Evolutionary conservation across 192 early-diverging fungal genomes (phyloP), one percentile per base, ranked within the genome.

Genomic region (Coemansia sp.): DNA sequence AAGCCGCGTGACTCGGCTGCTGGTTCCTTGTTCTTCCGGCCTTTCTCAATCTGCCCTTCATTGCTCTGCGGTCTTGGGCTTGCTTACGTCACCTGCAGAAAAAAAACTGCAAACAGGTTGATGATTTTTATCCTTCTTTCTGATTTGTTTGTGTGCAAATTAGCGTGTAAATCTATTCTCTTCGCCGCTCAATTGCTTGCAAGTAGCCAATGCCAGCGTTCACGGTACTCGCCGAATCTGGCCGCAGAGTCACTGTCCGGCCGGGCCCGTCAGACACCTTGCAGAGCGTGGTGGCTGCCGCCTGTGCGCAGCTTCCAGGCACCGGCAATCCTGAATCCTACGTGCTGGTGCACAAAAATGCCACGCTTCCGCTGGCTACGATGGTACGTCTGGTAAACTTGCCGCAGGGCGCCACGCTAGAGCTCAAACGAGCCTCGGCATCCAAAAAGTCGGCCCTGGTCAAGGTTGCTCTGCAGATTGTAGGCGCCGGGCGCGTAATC

Each of bases 381-480:
- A 79, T 86, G 1, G 78, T 93, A 14, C 85, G 91, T 31, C 88
- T 92, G 71, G 88, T 89, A 28, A 92, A 91, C 61, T 68, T 94
- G 30, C 86, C 90, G 3, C 72, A 86, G 3, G 88, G 88, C 12
- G 91, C 90, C 43, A 91, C 85, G 54, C 81, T 94, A 6, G 76
- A 74, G 31, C 73, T 94, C 14, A 54, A 41, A 19, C 48, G 61
- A 5, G 53, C 52, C 9, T 51, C 55, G 18, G 9, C 19, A 0
- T 1, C n/a, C 23, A 45, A 39, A 53, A 52, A 0, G 7, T 10
- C 40, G 19, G 14, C 55, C 36, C 36, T 61, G 15, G 70, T 80
- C 46, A 64, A 77, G 66, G 81, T 94, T 28, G 93, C 91, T 5
- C 68, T 94, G 14, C 90, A 93, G 63, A 63, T 90, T 11, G 83